Base-by-base conservation (phyloP, 371 early-diverging fungal genomes). In the Syncephalastrum monosporum region DNA sequence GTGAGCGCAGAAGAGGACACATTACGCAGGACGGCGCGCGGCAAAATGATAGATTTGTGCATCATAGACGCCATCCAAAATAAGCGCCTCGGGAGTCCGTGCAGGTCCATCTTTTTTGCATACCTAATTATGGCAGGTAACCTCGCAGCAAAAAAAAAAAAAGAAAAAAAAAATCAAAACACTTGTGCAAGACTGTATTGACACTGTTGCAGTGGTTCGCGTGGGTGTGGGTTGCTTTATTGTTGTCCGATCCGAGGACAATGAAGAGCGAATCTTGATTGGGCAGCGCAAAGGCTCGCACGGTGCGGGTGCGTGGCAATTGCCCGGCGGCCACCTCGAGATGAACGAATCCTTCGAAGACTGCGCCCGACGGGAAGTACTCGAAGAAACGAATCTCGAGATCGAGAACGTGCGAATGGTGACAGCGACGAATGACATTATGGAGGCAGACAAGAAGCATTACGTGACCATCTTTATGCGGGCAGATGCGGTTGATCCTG, bases 281-380 rank as follows among this genome's bases (percentile, higher is more conserved):
- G 85, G 85, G 15, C 65, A 78, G 58, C 76, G 88, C 27, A 79
- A 77, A 47, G 84, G 83, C 19, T 82, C 82, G 4, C 83, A 82
- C 69, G 86, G 86, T n/a, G 74, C 80, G 13, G 81, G 84, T 67
- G 75, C 78, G 2, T 85, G 77, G 72, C 83, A 82, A 63, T 55
- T 87, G 17, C 80, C 86, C 1, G 88, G 88, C 23, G 83, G 88
- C 4, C 86, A 86, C 65, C 69, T 87, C 3, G 88, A 87, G 48
- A 74, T 82, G 60, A 72, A 68, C 16, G 88, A 87, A 60, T 56
- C 71, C 0, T 84, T 86, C 50, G 83, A 82, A 50, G 74, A 71
- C 8, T 87, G 88, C 57, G 86, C 85, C 0, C 57, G 65, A 43
- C 81, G 85, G 7, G 88, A 88, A 58, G 63, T 77, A 0, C 53